phyloP scores from a whole-genome alignment of 164 flowering plant species.

The Aristolochia californica region DNA sequence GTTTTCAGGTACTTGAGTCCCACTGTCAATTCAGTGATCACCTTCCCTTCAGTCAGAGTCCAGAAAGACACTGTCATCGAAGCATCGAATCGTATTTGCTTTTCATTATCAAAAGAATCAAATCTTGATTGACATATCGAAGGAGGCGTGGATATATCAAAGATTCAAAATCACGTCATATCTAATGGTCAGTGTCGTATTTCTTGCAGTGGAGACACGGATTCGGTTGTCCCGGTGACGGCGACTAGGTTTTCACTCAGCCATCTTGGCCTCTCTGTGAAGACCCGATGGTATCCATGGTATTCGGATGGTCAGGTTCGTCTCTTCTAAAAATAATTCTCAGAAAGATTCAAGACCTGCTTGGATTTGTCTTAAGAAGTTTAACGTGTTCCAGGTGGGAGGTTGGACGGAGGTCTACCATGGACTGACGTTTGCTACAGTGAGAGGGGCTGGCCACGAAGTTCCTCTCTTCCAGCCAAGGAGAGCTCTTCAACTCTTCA shows the following conservation, averaged over 20 bases:
- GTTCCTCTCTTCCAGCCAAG: slow-evolving; percentile 63
- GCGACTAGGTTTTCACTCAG: slow-evolving; percentile 75
- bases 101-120: neutral
- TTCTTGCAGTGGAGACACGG: slow-evolving; percentile 68
- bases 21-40: neutral
- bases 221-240: slow-evolving; percentile 89
- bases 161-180: neutral
- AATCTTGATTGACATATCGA: neutral
- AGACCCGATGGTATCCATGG: slow-evolving; percentile 89
- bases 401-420: slow-evolving; percentile 87
- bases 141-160: neutral
- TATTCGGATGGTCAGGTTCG: slow-evolving; percentile 54
- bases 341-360: neutral
- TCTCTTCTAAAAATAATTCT: neutral
- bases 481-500: slow-evolving; percentile 44
- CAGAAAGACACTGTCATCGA: neutral
- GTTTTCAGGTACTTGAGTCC: slow-evolving; percentile 56
- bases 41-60: neutral
- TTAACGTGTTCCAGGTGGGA: slow-evolving; percentile 40
- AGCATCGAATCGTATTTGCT: neutral
- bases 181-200: neutral
- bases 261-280: slow-evolving; percentile 53
- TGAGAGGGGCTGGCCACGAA: slow-evolving; percentile 90
- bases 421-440: slow-evolving; percentile 76
- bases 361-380: neutral